Percentiles rank a stretch among this genome's conserved stretches.
These are phyloP conservation scores for Furcasterigmium furcatum DNA, from an alignment of 2,329 filamentous ascomycete genomes.

Conservation along the genomic window DNA sequence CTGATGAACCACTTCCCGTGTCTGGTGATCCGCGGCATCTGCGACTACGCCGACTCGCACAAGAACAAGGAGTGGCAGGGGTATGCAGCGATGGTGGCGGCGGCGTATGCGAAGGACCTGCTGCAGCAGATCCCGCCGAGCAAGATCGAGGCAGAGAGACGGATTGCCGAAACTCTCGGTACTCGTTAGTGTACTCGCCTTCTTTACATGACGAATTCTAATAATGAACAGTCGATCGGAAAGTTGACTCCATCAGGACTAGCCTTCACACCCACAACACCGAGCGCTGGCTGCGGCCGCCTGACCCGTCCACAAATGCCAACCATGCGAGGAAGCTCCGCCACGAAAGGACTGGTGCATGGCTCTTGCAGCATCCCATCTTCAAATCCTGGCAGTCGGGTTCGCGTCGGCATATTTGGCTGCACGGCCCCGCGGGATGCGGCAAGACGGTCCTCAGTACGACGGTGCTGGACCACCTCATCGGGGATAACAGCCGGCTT, in stretches of 20 bases:
- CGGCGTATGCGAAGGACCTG: conserved; percentile 22
- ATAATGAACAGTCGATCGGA: neutral
- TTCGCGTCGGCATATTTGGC: conserved; percentile 13
- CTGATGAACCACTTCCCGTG: conserved; percentile 24
- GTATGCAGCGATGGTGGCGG: conserved; percentile 24
- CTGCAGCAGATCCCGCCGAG: conserved; percentile 4
- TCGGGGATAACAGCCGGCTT: neutral
- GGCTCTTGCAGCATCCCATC: conserved; percentile 8
- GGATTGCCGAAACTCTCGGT: neutral
- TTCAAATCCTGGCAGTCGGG: conserved; percentile 12
- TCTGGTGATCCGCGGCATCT: conserved; percentile 28
- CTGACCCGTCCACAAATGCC: conserved; percentile 8
- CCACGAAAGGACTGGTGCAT: conserved; percentile 7
- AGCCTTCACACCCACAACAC: neutral
- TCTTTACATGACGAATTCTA: neutral
- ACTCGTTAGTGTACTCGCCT: neutral
- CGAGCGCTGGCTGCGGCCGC: conserved; percentile 10
- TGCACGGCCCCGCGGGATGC: conserved; percentile 12
- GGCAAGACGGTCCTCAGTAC: conserved; percentile 16
- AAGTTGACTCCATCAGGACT: neutral
- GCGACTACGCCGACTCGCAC: conserved; percentile 29
- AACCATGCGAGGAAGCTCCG: conserved; percentile 7
- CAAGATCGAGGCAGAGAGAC: conserved; percentile 9
- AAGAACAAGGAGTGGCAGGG: conserved; percentile 25
- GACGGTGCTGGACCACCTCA: conserved; percentile 5